Evolutionary conservation across 139 green algal species (phyloP), one percentile per base, ranked within the genome.

Genomic region (Parachlorella kessleri): DNA sequence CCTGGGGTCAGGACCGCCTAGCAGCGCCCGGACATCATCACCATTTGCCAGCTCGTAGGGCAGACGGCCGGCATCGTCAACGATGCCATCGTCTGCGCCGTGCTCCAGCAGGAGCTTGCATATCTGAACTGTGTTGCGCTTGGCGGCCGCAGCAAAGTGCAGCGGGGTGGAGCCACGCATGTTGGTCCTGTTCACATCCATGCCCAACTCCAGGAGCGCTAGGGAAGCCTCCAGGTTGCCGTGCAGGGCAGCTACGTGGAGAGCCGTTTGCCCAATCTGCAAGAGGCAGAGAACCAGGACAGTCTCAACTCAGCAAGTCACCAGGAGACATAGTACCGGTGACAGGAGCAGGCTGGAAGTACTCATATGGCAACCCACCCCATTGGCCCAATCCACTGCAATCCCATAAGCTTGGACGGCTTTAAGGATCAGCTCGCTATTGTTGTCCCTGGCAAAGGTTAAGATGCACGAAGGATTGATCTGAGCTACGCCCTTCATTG

Each of bases 111-210:
- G 86, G 70, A 86, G 40, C 78, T 85, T 33, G 41, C 81, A 88
- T 10, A 75, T 71, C n/a, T 78, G 70, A 6, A 67, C 41, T 0
- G 78, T n/a, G 18, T 85, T 72, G 30, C 32, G 42, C 66, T 93
- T 89, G 32, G 90, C 88, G 28, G 24, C 66, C 8, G 90, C 90
- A 1, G 86, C 90, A 88, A 94, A 94, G 80, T 94, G 90, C 37
- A 94, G 74, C 21, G 90, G 88, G 1, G 88, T 92, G 42, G 10
- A 30, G 10, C 75, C 75, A 2, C 48, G 14, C 14, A 59, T 28
- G 21, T 59, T 59, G 48, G 48, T 59, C 14, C 73, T 39, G 63
- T 89, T 88, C 24, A 85, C 81, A 42, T 94, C 64, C 0, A 81
- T 82, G 0, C 90, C 90, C 9, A 81, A 35, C 30, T 89, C 55